Base-by-base conservation (phyloP, 2,329 filamentous ascomycete species). In the Colletotrichum lupini region DNA sequence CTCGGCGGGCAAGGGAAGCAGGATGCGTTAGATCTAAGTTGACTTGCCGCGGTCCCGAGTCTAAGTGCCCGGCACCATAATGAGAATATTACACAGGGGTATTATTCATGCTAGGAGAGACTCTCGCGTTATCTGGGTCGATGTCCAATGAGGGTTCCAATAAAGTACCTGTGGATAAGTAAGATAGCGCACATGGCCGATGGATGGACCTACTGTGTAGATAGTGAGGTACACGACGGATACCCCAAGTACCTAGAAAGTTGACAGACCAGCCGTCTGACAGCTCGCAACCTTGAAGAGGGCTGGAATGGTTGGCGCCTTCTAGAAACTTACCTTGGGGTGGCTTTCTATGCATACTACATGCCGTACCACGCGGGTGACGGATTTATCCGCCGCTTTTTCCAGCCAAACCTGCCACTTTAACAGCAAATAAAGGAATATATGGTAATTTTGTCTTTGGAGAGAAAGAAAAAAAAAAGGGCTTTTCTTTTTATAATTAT, bases 71-170 rank as follows among this genome's bases (percentile, higher is more conserved):
- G 22, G 30, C 46, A 12, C 19, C 28, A 14, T 22, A 64, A 55
- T 37, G 49, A 64, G n/a, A 63, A 53, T 63, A 26, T 35, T 35
- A 63, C 28, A 63, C 35, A 14, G 61, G 30, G 61, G 32, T 55
- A 3, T 64, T 32, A 55, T 12, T 49, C 42, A 49, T 49, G 19
- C 16, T 16, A 42, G 37, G 37, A 42, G 16, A 42, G 14, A 8
- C 32, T 42, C 37, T 19, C 37, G 37, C 16, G 14, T 42, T 42
- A 42, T 42, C 37, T 49, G 42, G 42, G 42, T 22, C 19, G 42
- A 12, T 22, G 53, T 56, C 53, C 53, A 56, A 28, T 49, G 42
- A 49, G 42, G 8, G 19, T n/a, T 22, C 19, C 42, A 22, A 49
- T 9, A n/a, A 49, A 49, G 16, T 49, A 19, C 37, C 37, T 42